Conservation (phyloP, 106 monocot species). For the Acorus calamus region DNA sequence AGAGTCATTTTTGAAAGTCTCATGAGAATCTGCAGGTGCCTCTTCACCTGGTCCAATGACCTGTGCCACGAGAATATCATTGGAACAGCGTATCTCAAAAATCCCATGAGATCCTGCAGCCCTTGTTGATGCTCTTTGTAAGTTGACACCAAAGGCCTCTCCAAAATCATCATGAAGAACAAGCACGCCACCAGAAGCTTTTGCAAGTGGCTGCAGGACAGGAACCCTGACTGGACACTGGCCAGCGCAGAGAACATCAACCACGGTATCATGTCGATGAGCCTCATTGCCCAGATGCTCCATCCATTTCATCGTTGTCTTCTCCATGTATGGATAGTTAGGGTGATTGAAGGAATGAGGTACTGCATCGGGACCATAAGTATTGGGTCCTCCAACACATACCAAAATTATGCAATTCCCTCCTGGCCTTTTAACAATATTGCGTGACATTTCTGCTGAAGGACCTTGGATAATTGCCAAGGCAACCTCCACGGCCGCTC, state of each 20-base stretch:
- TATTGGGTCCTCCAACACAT: constrained; percentile 80
- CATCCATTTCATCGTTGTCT: constrained; percentile 86
- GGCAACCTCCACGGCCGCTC: constrained; percentile 88
- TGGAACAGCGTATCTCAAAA: constrained; percentile 90
- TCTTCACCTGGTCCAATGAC: constrained; percentile 98
- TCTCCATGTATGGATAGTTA: constrained; percentile 97
- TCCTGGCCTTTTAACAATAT: constrained; percentile 72
- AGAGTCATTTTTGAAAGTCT: constrained; percentile 81
- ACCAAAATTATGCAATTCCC: constrained; percentile 89
- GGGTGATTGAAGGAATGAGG: constrained; percentile 83
- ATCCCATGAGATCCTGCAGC: constrained; percentile 87
- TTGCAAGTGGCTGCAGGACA: constrained; percentile 79
- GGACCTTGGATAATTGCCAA: constrained; percentile 87
- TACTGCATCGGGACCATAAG: constrained; percentile 90
- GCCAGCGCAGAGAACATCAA: constrained; percentile 89
- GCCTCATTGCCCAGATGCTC: constrained; percentile 77
- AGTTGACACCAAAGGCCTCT: constrained; percentile 97
- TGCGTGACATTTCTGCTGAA: constrained; percentile 63
- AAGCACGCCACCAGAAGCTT: constrained; percentile 84
- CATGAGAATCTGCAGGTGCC: constrained; percentile 65
- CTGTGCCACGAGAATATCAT: constrained; percentile 90
- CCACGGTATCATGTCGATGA: constrained; percentile 49
- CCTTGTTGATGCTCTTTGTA: constrained; percentile 82
- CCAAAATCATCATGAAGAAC: constrained; percentile 99
- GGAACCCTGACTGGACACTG: constrained; percentile 86